Conservation (phyloP, 2,329 filamentous ascomycete species). For the Fusarium sp. region DNA sequence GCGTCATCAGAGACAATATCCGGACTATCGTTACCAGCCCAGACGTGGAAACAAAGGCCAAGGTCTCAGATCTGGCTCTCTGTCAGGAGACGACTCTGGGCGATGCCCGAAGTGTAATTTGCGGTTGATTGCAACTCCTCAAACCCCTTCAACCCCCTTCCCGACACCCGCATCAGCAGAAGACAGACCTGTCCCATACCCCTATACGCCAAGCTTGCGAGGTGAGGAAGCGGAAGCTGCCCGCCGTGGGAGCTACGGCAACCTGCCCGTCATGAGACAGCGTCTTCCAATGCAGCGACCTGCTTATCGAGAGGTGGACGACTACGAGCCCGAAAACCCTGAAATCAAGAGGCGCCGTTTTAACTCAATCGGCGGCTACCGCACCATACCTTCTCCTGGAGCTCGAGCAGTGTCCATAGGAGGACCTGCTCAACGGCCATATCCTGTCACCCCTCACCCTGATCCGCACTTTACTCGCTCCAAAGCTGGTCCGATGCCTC, state of each 20-base stretch:
- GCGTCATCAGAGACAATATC: slow-evolving; percentile 88
- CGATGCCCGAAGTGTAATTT: slow-evolving; percentile 79
- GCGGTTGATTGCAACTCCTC: slow-evolving; percentile 70
- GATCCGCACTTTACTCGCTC: slow-evolving; percentile 50
- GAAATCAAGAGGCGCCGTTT: slow-evolving; percentile 73
- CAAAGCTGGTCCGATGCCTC: slow-evolving; percentile 60
- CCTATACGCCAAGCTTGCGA: slow-evolving; percentile 37
- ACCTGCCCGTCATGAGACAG: slow-evolving; percentile 37
- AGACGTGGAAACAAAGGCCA: slow-evolving; percentile 65
- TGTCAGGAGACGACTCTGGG: slow-evolving; percentile 60
- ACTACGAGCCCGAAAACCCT: slow-evolving; percentile 55
- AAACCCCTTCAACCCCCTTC: slow-evolving; percentile 65
- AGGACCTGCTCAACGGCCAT: slow-evolving; percentile 36
- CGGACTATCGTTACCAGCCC: slow-evolving; percentile 94
- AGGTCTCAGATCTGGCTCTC: slow-evolving; percentile 48
- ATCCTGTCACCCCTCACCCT: slow-evolving; percentile 44
- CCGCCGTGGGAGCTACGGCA: slow-evolving; percentile 47
- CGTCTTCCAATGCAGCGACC: slow-evolving; percentile 40
- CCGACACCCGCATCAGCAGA: slow-evolving; percentile 49
- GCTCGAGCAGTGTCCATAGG: slow-evolving; percentile 40
- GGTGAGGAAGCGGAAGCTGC: slow-evolving; percentile 41
- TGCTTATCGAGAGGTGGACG: slow-evolving; percentile 47
- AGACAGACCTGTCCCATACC: slow-evolving; percentile 35
- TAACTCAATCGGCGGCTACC: slow-evolving; percentile 56
- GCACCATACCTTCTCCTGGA: slow-evolving; percentile 35